A percentile compares a stretch with the other conserved stretches of the same genome.
Evolutionary conservation across 257 asterid species (phyloP).

Genomic region (Solanum appendiculatum): DNA sequence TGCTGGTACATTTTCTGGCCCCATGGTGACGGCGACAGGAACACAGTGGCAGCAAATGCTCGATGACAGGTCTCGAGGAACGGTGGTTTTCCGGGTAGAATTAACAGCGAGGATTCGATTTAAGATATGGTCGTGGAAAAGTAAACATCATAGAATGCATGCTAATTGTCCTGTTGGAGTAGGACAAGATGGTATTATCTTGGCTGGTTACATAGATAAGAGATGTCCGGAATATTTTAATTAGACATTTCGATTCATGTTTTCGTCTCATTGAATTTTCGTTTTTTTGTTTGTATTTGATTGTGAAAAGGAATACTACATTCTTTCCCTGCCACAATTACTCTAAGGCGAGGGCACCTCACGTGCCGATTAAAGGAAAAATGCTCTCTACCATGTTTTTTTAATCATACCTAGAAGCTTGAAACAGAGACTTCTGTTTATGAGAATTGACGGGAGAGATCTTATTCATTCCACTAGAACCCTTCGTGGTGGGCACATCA

Average conservation of each 20-base stretch:
- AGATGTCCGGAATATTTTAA: slow-evolving; percentile 79
- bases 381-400: no score
- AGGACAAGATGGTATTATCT: slow-evolving; percentile 65
- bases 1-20: slow-evolving; percentile 42
- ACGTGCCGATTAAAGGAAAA: no score
- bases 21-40: slow-evolving; percentile 25
- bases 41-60: slow-evolving; percentile 43
- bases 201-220: slow-evolving; percentile 29
- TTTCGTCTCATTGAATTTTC: background rate
- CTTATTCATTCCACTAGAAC: background rate
- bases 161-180: slow-evolving; percentile 69
- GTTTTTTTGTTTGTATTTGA: background rate
- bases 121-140: slow-evolving; percentile 68
- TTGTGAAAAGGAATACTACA: background rate
- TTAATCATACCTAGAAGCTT: no score
- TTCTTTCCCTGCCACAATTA: background rate
- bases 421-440: no score
- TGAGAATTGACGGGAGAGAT: no score
- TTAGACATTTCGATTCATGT: background rate
- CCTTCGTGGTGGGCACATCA: background rate
- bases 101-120: slow-evolving; percentile 50
- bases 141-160: slow-evolving; percentile 68
- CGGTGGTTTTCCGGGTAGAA: slow-evolving; percentile 48
- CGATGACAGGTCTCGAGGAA: slow-evolving; percentile 37
- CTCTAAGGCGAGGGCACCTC: background rate